phyloP scores from a whole-genome alignment of 331 rosid species.

The Acacia pycnantha region DNA sequence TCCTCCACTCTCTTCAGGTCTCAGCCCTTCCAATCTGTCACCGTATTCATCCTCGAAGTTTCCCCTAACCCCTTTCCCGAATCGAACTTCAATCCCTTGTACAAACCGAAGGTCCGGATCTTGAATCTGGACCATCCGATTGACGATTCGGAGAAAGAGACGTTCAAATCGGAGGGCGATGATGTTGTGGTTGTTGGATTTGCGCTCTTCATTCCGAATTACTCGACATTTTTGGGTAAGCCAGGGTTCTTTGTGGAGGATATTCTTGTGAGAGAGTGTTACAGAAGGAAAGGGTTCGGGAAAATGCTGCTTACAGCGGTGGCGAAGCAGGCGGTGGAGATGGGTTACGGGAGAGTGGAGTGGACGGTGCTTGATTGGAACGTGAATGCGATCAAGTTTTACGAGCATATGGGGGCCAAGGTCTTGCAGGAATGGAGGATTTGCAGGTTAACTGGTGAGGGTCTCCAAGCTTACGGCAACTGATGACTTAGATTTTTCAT shows the following conservation, averaged over 20 bases:
- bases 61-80: neutral
- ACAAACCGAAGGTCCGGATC: neutral
- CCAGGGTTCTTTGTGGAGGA: neutral
- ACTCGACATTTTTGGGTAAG: neutral
- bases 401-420: neutral
- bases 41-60: neutral
- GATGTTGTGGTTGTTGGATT: neutral
- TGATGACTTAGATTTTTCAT: neutral
- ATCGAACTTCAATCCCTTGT: neutral
- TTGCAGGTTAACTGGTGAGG: neutral
- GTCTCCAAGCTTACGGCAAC: neutral
- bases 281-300: neutral
- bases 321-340: neutral
- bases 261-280: neutral
- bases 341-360: neutral
- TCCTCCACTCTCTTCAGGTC: neutral
- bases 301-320: neutral
- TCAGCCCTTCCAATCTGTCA: neutral
- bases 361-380: neutral
- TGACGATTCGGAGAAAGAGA: neutral
- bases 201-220: neutral
- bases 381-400: neutral
- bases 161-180: neutral
- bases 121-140: neutral
- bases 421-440: neutral